Evolutionary conservation across 2,329 filamentous ascomycete species (phyloP), one percentile per base, ranked within the genome.

Genomic region (Fusarium sp.): DNA sequence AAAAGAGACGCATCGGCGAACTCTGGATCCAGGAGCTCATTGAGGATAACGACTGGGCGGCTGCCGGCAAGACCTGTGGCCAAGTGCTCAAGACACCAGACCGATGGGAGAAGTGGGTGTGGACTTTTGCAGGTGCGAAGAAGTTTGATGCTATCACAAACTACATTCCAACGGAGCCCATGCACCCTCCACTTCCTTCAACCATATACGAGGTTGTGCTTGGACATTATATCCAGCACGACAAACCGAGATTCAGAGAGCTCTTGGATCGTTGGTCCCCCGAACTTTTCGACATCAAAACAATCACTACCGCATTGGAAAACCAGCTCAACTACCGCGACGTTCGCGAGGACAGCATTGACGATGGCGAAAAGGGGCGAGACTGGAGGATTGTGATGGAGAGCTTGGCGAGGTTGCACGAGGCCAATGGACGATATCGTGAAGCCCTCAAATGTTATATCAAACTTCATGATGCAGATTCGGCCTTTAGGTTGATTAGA

Each of bases 51-150:
- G 86, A 95, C 66, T 99, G 96, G 96, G 78, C 78, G 11, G 84
- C 87, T 61, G 96, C 96, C 8, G 95, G 94, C 1, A 86, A 91
- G 74, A 85, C 97, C 6, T 95, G 94, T 62, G 92, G 91, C 16
- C 94, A 91, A 75, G 94, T 98, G 1, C 84, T 99, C 2, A 90
- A 90, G 45, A 93, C 91, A 2, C 89, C 94, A 2, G 86, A 91
- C 49, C 85, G 91, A 72, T 99, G 96, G 96, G 94, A 98, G 81
- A 93, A 97, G 75, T 98, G 95, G 94, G 92, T 97, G 7, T 97
- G 92, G 89, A 91, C 89, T 1, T 99, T 99, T 81, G 93, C 94
- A 10, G 91, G 94, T 42, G 92, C 92, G 4, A 88, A 93, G 69
- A 94, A 90, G 76, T 94, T 97, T 74, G 93, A 98, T 77, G 94